Evolutionary conservation across 1,284 basidiomycete genomes (phyloP), one percentile per base, ranked within the genome.

Genomic region (Ceratobasidium sp.): DNA sequence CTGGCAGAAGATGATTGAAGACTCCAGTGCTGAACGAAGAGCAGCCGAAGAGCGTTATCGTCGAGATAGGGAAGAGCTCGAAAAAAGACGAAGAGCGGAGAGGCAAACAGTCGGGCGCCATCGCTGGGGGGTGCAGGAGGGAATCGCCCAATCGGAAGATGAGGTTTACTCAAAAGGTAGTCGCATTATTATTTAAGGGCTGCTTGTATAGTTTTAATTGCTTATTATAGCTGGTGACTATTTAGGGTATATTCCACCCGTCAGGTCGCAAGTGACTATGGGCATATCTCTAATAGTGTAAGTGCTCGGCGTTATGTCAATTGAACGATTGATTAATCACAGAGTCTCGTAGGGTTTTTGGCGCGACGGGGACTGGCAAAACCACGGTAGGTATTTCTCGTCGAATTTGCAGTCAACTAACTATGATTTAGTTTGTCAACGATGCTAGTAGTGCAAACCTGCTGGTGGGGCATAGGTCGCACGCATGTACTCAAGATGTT

Each of bases 281-380:
- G 36, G 36, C 36, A 41, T 14, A 5, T 56, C 53, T n/a, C 29
- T 56, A 29, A 29, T 56, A 6, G 53, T 24, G 53, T 56, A 56
- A 24, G 53, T 29, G 4, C 7, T 27, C 19, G 19, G 15, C 15
- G 7, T 27, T n/a, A 4, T 51, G 6, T 17, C 50, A 51, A 51
- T 51, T 51, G 7, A 5, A 11, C n/a, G n/a, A n/a, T 11, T 41
- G 36, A 41, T 41, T 11, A 11, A 5, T 14, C 6, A 15, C 24
- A 5, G 36, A 45, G 3, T 6, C 27, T 44, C 9, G 9, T 62
- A 62, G 59, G 11, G 17, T 69, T 19, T 69, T 69, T 45, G 66
- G 66, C 5, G 66, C 53, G 6, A 69, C 66, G 0, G 66, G 66
- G 4, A 69, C 66, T 24, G 66, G 66, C 29, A 69, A 69, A 47